Evolutionary conservation across 352 stramenopile genomes (phyloP), one percentile per base, ranked within the genome.

Genomic region (Phytopythium oedochilum): DNA sequence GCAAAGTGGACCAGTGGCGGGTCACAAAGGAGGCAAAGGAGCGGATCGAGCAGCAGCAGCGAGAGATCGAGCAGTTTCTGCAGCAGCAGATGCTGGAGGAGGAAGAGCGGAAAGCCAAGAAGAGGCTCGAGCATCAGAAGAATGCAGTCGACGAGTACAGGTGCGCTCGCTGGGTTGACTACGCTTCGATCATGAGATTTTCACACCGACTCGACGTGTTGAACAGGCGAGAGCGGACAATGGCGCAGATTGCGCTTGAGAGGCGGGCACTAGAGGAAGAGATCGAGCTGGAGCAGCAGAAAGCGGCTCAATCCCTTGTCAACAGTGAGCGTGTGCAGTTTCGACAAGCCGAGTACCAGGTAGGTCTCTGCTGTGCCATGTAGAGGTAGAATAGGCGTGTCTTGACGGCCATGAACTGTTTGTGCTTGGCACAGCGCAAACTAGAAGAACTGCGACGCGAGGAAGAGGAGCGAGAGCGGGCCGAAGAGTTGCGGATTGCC

Each of bases 281-380:
- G 31, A 57, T 61, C 23, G 54, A 56, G 14, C 54, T 65, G 15
- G 75, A 79, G 25, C 47, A 69, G 8, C 70, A 86, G 29, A 65
- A 53, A 28, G 61, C 35, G 4, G 42, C 68, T 18, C 69, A 73
- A 43, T 73, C 66, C 23, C 34, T 69, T 3, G 42, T 81, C 12
- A 90, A 92, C 55, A 75, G 68, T n/a, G 76, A 88, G 52, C 73
- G 82, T 14, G 82, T 90, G 15, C 62, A 80, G 47, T 88, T 72
- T 66, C 75, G 79, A 5, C 65, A 83, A 2, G 34, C 73, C 7
- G 70, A 86, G 42, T 75, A 78, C 23, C 70, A 89, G 76, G 78
- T 89, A 45, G 20, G 28, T 42, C 4, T 15, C 2, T 25, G 18
- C 29, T 18, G 5, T 25, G 51, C 42, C 6, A 12, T 12, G 10